Base-by-base conservation (phyloP, 768 basidiomycete species). In the Rhodotorula babjevae region DNA sequence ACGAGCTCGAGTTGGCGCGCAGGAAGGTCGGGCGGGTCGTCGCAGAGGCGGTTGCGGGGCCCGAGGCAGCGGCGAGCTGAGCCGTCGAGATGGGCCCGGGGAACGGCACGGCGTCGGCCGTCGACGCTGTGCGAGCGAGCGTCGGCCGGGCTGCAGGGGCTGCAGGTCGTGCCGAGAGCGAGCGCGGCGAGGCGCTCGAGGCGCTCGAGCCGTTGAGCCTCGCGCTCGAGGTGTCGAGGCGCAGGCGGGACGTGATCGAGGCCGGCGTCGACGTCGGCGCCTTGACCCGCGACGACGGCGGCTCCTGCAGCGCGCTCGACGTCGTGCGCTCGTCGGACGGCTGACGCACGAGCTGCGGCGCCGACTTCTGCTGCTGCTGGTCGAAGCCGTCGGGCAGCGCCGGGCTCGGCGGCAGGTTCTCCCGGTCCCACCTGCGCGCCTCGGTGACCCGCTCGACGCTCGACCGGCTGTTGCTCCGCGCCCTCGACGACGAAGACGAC, bases 361-460 rank as follows among this genome's bases (percentile, higher is more conserved):
- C 33, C 27, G 60, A 29, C 7, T 31, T 50, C n/a, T 50, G 52
- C 47, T 49, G 44, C 27, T 33, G 53, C 23, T 68, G 56, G 42
- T 56, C 42, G 25, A 53, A 55, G 16, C n/a, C 67, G 27, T 53
- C 25, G 33, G 50, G 60, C 31, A 62, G 61, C 5, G 59, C 47
- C 19, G 60, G 59, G 19, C 40, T 61, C 7, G 68, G 52, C 55
- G 55, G 55, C 3, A 69, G 2, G 46, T 52, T 63, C 42, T 68
- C 61, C 42, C 60, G 29, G 55, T 33, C 47, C 53, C 53, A 2
- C 15, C 49, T 44, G 16, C 49, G n/a, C 12, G 18, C 52, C 11
- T 16, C 56, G 18, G 7, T 14, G 8, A 25, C n/a, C 9, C 29
- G 14, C 52, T 58, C 44, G 29, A 9, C 27, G 33, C 63, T 46